Conservation (phyloP, 2,329 filamentous ascomycete genomes). For the Aspergillus nomiae region DNA sequence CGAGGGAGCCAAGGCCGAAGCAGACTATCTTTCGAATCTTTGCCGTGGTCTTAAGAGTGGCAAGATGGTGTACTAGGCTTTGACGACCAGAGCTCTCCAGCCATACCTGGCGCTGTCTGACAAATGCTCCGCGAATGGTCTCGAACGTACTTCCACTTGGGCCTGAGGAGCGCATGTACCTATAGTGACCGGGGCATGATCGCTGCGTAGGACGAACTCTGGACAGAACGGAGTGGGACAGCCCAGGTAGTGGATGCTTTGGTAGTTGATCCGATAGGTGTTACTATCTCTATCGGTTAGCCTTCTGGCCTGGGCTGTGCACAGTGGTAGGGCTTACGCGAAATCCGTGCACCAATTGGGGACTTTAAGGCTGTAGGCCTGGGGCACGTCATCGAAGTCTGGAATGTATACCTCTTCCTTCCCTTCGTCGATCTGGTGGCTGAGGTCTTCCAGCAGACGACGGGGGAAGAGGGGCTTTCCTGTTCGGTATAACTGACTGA, state of each 20-base stretch:
- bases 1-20: conserved; percentile 25
- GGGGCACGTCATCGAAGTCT: conserved; percentile 18
- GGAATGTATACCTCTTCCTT: conserved; percentile 20
- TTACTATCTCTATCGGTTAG: conserved; percentile 11
- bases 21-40: conserved; percentile 27
- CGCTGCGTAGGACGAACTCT: conserved; percentile 11
- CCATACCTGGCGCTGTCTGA: conserved; percentile 19
- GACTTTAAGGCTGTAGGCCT: conserved; percentile 19
- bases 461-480: conserved; percentile 27
- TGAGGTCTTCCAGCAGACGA: conserved; percentile 19
- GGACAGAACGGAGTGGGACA: conserved; percentile 16
- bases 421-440: conserved; percentile 18
- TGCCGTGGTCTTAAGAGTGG: conserved; percentile 1
- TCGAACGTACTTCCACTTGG: conserved; percentile 2
- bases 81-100: conserved; percentile 19
- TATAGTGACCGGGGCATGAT: conserved; percentile 21
- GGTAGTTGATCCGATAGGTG: conserved; percentile 24
- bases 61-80: conserved; percentile 16
- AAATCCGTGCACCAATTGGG: conserved; percentile 19
- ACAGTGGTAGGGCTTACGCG: conserved; percentile 13
- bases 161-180: conserved; percentile 14
- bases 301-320: not conserved
- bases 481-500: conserved; percentile 20
- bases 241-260: conserved; percentile 21
- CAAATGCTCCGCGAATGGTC: conserved; percentile 14